Evolutionary conservation across 2,329 filamentous ascomycete species (phyloP), one percentile per base, ranked within the genome.

Genomic region (Pseudogymnoascus sp.): DNA sequence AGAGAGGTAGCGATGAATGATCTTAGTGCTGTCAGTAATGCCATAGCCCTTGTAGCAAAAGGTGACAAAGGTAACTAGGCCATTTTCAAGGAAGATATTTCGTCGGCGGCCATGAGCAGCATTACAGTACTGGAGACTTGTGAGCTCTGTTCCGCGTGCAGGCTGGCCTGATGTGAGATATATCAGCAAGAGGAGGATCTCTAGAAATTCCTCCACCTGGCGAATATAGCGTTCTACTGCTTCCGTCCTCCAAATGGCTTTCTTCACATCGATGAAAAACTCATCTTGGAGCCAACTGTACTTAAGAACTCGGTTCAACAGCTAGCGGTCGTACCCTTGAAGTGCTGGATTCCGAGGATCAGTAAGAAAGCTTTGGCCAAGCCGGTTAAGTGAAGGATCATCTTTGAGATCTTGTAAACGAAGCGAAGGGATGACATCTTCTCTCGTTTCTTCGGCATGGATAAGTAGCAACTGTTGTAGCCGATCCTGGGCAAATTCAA

Each of bases 1-100:
- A 21, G 65, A 64, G 42, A 70, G 36, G 61, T 67, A 70, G 10
- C 66, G 62, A 59, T 70, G 60, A 60, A 70, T 69, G 2, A 68
- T 59, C 61, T 70, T 70, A 7, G 37, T 60, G 29, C 66, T 40
- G 2, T 60, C 63, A 8, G 61, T 65, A 15, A 60, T 64, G 5
- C 59, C 52, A 58, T 65, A 67, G 10, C 60, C 61, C 61, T 69
- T 69, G 21, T 21, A 21, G 21, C 21, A 68, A 40, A 60, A 61
- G 9, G 65, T 68, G 9, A 69, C 62, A 42, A 68, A 68, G 6
- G 42, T 65, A 18, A 55, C 2, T 4, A 55, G 37, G 7, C 37
- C 37, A 40, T 40, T 40, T 6, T 40, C 37, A 18, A 40, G 18
- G 10, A 40, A 40, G 4, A 18, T 35, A 35, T 35, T 35, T 10